These are phyloP conservation scores for Pyracantha coccinea DNA, from an alignment of 331 rosid species.

Conservation along the genomic window DNA sequence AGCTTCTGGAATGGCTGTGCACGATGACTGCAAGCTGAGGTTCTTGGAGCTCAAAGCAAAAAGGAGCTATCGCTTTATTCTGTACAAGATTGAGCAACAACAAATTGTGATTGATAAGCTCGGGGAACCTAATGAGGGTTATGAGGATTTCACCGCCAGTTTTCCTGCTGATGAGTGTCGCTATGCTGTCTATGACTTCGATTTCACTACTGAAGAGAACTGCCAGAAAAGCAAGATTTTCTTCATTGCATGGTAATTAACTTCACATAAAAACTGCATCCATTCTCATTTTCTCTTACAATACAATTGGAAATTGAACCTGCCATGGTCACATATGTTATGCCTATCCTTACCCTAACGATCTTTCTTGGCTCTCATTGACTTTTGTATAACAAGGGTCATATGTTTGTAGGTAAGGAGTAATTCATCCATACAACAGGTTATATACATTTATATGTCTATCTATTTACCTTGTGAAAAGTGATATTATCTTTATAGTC, in stretches of 20 bases:
- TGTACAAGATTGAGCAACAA: constrained; percentile 62
- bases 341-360: too few species aligned
- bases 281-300: too few species aligned
- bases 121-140: constrained; percentile 43
- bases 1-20: constrained; percentile 85
- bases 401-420: neutral
- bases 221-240: constrained; percentile 93
- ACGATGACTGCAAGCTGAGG: constrained; percentile 74
- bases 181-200: constrained; percentile 74
- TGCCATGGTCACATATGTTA: too few species aligned
- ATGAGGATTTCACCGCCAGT: constrained; percentile 57
- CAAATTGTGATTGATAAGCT: constrained; percentile 60
- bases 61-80: constrained; percentile 61
- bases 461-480: neutral
- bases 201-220: constrained; percentile 70
- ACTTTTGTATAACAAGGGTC: neutral
- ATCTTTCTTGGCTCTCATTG: too few species aligned
- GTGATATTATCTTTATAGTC: too few species aligned
- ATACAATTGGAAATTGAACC: too few species aligned
- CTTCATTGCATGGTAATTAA: constrained; percentile 70
- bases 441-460: neutral
- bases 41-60: constrained; percentile 67
- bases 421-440: neutral
- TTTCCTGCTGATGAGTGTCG: constrained; percentile 83
- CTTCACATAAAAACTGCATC: too few species aligned